Base-by-base conservation (phyloP, 73 alveolate species). In the Paramecium primaurelia region DNA sequence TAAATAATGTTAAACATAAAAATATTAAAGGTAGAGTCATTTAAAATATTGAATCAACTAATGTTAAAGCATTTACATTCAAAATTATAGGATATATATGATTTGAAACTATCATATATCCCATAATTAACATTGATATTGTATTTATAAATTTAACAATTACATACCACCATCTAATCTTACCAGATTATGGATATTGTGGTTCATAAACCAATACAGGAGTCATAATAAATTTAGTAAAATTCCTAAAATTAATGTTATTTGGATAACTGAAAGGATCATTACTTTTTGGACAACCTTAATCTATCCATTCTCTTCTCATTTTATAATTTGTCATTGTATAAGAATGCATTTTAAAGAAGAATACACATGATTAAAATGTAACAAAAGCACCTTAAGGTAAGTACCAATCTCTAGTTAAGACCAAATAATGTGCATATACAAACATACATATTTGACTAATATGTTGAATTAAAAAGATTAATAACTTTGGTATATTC, bases 141-240 rank as follows among this genome's bases (percentile, higher is more conserved):
- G 86, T 32, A 4, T 77, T 64, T 18, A 85, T 58, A n/a, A 73
- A 32, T 58, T 92, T 92, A 16, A 49, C 49, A 47, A 85, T 58
- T 18, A 92, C 64, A 59, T 92, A 92, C 89, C 89, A 86, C 58
- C 75, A 26, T 69, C 95, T 85, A 12, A 92, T 75, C 64, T 93
- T 92, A 11, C 69, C 73, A 6, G 77, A 69, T 36, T 86, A 44
- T 3, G 97, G 96, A 91, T 95, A 95, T 8, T 58, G 40, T n/a
- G 91, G 92, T 84, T 95, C 86, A 64, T 95, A 95, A 18, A 87
- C 59, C 10, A 95, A 64, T 11, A 92, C 95, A 3, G 97, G 97
- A 86, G 93, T 87, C 85, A 93, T 64, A 36, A 95, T 32, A 36
- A 69, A 95, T 38, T 84, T 83, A n/a, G 91, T 51, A 86, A 93